Conservation (phyloP, 208 protist species). For the Angomonas deanei region DNA sequence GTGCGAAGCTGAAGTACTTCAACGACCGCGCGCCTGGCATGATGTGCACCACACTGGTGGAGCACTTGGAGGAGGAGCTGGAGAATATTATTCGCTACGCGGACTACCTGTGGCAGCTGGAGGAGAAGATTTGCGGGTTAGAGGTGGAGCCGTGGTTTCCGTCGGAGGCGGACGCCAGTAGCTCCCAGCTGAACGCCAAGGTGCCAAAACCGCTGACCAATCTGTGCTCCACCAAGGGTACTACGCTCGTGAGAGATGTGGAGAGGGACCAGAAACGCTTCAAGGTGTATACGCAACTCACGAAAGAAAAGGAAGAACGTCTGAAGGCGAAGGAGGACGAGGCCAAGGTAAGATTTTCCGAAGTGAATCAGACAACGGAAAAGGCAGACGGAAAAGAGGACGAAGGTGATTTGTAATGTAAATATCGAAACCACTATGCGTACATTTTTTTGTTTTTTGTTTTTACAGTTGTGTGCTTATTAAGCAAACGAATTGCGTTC, state of each 20-base stretch:
- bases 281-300: slow-evolving; percentile 23
- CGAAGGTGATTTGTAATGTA: too few species aligned
- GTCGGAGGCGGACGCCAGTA: neutral
- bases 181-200: slow-evolving; percentile 11
- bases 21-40: slow-evolving; percentile 14
- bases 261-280: slow-evolving; percentile 38
- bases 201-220: slow-evolving; percentile 12
- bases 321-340: slow-evolving; percentile 4
- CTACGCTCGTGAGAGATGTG: slow-evolving; percentile 15
- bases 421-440: too few species aligned
- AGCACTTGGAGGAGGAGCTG: slow-evolving; percentile 65
- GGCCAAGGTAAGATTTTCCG: slow-evolving; percentile 9
- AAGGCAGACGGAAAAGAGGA: neutral
- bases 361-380: neutral
- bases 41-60: slow-evolving; percentile 51
- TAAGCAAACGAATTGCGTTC: too few species aligned
- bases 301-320: slow-evolving; percentile 3
- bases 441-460: too few species aligned
- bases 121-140: slow-evolving; percentile 59
- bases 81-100: slow-evolving; percentile 43
- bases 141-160: slow-evolving; percentile 1
- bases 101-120: slow-evolving; percentile 28
- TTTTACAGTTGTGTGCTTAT: too few species aligned
- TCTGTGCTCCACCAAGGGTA: slow-evolving; percentile 9
- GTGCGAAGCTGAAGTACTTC: slow-evolving; percentile 18